Base-by-base conservation (phyloP, 257 asterid species). In the Mentha longifolia region DNA sequence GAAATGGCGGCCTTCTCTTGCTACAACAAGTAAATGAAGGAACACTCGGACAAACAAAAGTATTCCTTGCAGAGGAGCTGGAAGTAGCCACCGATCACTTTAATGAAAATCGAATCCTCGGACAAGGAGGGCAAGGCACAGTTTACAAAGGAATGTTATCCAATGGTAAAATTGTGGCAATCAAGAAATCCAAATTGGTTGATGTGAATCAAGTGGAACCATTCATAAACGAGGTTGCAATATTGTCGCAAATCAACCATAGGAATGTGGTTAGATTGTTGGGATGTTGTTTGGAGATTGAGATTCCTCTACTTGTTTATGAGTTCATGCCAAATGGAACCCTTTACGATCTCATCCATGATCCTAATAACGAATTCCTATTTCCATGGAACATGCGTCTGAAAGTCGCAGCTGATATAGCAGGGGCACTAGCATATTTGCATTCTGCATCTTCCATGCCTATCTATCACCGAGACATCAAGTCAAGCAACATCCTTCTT, bases 381-480 rank as follows among this genome's bases (percentile, higher is more conserved):
- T 1, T 73, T 7, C 6, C 66, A 5, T 64, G 77, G 72, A 73
- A 25, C 37, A 52, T 73, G 65, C 71, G 72, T 25, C 1, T 76
- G 35, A 69, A 63, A 15, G 69, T 61, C 5, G 50, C 72, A 9
- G 17, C 64, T 13, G 76, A 76, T 41, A 41, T 70, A 17, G 72
- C 80, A 1, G 72, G 76, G 6, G 72, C 80, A 9, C 14, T 76
- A 7, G 61, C 72, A 1, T 70, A 76, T 43, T 20, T 76, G 4
- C 80, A 76, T 42, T 70, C 15, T 22, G 61, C 76, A 13, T 31
- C 76, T 42, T 69, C 80, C 5, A 4, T 70, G n/a, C 76, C 72
- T 12, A 70, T 76, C 51, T 76, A 76, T 12, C 81, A 71, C 12
- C 51, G 75, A 15, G 79, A 73, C 57, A 65, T 78, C 22, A 78